Evolutionary conservation across 169 alveolate species (phyloP), one percentile per base, ranked within the genome.

Genomic region (Plasmodium vivax): DNA sequence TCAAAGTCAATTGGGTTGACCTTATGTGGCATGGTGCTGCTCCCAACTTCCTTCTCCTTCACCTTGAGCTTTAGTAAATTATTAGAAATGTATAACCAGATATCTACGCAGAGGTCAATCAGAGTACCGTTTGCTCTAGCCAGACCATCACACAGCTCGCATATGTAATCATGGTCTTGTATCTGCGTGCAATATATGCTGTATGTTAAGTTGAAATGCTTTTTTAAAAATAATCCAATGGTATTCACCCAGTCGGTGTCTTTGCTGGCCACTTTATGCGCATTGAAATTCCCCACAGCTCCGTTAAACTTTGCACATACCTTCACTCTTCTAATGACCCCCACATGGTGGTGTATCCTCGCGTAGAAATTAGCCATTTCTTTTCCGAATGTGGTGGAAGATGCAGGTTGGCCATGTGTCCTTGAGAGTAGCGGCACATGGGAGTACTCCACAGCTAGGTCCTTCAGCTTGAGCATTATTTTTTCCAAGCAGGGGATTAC

Each of bases 1-100:
- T 99, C 99, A 92, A 98, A 98, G 92, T 98, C 99, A 14, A 98
- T 98, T 1, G 99, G 99, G 75, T 99, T 99, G 0, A 99, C 98
- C 93, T 99, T 99, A 93, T 99, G 99, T 30, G 99, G 99, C 99
- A 99, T 99, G 5, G 99, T 99, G 43, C 99, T 98, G 82, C 99
- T 98, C 0, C 99, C 99, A 16, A 98, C 99, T 96, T 98, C 99
- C 0, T 97, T 97, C 95, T 97, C 56, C 0, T 94, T 94, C 30
- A 84, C n/a, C 73, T 93, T 95, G 41, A 95, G 81, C 83, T 91
- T 93, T 36, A 96, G 84, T 41, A 96, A 80, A 45, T 94, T 95
- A 34, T 96, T 84, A 6, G 99, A 96, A 7, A 97, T 97, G 95
- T 98, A 99, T 43, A 97, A 84, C 99, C 99, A 99, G 97, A 98